phyloP scores from a whole-genome alignment of 2,329 filamentous ascomycete species.

The Neofusicoccum ribis region DNA sequence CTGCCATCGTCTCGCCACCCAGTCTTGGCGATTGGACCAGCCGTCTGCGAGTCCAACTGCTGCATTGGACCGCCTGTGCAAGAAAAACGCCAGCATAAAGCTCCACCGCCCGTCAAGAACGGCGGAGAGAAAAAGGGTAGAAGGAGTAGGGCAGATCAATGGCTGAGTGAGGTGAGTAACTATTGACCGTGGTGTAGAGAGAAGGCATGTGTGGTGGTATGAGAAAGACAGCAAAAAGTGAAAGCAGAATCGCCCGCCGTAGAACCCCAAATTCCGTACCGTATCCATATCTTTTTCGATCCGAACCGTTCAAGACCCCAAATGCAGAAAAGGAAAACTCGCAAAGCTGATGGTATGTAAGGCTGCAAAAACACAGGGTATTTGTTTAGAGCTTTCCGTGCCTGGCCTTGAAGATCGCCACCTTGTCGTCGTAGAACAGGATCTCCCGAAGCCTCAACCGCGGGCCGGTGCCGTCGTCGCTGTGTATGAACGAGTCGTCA shows the following conservation, averaged over 20 bases:
- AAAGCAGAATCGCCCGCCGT: not conserved
- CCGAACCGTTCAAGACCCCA: not conserved
- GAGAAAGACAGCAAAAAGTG: not conserved
- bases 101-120: too few species aligned
- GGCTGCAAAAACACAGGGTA: not conserved
- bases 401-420: constrained; percentile 76
- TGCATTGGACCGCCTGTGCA: too few species aligned
- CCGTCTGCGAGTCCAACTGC: too few species aligned
- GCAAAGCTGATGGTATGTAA: constrained; percentile 13
- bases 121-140: not conserved
- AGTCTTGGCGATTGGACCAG: too few species aligned
- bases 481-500: constrained; percentile 51
- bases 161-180: not conserved
- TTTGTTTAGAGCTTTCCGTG: constrained; percentile 51
- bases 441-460: constrained; percentile 73
- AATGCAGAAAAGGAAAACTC: not conserved
- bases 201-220: not conserved
- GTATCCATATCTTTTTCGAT: not conserved
- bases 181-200: not conserved
- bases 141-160: not conserved
- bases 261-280: not conserved
- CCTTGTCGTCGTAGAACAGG: constrained; percentile 80
- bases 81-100: too few species aligned
- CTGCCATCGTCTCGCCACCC: too few species aligned
- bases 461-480: constrained; percentile 44